Conservation (phyloP, 768 basidiomycete species). For the Piloderma croceum region DNA sequence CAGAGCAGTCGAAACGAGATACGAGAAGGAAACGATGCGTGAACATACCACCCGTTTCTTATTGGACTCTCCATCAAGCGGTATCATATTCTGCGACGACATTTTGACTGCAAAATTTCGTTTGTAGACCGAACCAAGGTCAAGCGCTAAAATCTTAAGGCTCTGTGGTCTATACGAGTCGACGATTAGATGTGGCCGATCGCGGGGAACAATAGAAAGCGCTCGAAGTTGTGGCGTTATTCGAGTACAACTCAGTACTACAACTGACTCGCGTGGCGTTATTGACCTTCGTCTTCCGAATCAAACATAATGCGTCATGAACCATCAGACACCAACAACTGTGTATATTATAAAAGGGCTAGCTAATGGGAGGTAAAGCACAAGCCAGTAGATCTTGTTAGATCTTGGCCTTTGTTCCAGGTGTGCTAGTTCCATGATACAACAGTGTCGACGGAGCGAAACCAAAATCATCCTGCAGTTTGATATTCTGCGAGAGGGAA, state of each 20-base stretch:
- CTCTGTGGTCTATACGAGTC: no score
- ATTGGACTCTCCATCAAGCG: constrained; percentile 64
- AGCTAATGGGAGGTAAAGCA: constrained; percentile 3
- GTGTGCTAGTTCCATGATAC: constrained; percentile 59
- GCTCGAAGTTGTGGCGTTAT: no score
- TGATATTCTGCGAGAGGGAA: constrained; percentile 44
- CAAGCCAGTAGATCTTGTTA: constrained; percentile 20
- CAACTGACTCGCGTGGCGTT: no score
- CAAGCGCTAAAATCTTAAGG: no score
- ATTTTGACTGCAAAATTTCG: no score
- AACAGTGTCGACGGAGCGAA: constrained; percentile 83
- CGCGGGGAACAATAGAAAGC: no score
- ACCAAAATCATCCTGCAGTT: constrained; percentile 71
- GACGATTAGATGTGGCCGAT: no score
- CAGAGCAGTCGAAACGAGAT: constrained; percentile 1
- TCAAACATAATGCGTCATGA: no score
- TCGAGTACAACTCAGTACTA: no score
- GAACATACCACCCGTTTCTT: constrained; percentile 83
- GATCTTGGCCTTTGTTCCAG: constrained; percentile 62
- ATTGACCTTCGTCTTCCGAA: no score
- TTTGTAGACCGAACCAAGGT: no score
- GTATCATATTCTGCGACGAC: constrained; percentile 44
- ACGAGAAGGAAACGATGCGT: constrained; percentile 6
- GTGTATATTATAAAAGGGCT: constrained; percentile 1
- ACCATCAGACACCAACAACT: neutral